Evolutionary conservation across 306 rosid species (phyloP).

Genomic region (Glycine tomentella): DNA sequence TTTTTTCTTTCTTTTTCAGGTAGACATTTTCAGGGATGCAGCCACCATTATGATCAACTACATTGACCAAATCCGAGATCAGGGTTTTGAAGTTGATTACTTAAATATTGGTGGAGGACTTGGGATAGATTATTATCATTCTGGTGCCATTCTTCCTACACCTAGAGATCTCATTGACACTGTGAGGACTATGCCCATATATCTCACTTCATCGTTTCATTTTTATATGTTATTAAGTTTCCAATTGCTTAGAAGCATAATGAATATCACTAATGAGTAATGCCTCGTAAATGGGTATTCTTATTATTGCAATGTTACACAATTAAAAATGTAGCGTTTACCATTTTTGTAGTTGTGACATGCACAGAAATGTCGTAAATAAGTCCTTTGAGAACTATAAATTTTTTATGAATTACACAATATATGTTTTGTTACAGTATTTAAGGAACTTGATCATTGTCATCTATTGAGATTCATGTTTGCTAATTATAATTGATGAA

Average conservation of each 20-base stretch:
- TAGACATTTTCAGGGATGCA: constrained; percentile 93
- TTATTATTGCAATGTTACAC: constrained; percentile 19
- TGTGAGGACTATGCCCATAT: constrained; percentile 53
- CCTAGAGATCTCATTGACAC: constrained; percentile 93
- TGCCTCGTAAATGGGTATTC: constrained; percentile 14
- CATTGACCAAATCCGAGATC: constrained; percentile 85
- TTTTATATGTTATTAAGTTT: neutral
- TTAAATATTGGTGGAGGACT: constrained; percentile 96
- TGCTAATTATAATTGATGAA: neutral
- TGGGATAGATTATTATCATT: constrained; percentile 90
- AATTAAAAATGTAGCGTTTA: neutral
- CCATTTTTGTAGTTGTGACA: neutral
- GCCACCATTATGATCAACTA: constrained; percentile 89
- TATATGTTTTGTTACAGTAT: neutral
- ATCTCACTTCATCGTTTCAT: constrained; percentile 9
- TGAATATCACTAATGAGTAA: neutral
- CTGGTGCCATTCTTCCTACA: constrained; percentile 83
- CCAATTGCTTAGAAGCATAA: constrained; percentile 21
- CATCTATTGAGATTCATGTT: constrained; percentile 9
- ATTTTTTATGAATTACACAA: neutral
- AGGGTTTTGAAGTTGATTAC: constrained; percentile 88
- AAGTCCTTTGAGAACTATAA: neutral
- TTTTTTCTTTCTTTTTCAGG: constrained; percentile 50
- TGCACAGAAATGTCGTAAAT: constrained; percentile 18
- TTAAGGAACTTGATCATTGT: constrained; percentile 21